Base-by-base conservation (phyloP, 1,284 basidiomycete species). In the Dichomitus squalens region DNA sequence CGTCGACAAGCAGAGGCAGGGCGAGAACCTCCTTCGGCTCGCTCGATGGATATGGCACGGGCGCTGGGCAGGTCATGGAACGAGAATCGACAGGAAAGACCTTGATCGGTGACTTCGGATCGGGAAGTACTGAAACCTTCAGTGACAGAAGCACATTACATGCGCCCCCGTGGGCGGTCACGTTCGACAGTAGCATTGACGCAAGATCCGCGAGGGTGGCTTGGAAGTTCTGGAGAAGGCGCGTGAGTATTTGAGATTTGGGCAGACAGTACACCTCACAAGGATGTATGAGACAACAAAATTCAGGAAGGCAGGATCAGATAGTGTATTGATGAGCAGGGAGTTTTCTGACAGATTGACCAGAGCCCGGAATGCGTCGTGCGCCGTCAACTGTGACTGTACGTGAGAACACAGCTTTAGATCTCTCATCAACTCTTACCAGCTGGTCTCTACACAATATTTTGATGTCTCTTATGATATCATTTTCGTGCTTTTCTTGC, bases 151-250 rank as follows among this genome's bases (percentile, higher is more conserved):
- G 75, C 1, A 80, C 73, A 3, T 85, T 77, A 61, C 90, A 89
- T 49, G 92, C 83, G 0, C 82, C 76, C 4, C 93, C 81, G 52
- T 93, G 87, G 12, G 92, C 85, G 14, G 95, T 94, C 41, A 98
- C 79, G 74, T 99, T 99, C 18, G 96, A 98, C 6, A 99, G 82
- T 1, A 99, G 82, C 97, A 99, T 99, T 31, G 93, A 87, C 1
- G 95, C 95, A 9, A 98, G 84, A 76, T 98, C 96, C 31, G 95
- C 94, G 18, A 98, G 86, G 52, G 93, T 86, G 4, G 96, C 90
- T 60, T 91, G 85, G 6, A 92, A 89, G 74, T 96, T 91, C 95
- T 97, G 65, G 6, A 18, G 16, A n/a, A 34, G 11, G 9, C 35
- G 31, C 48, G 29, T 35, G 8, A 59, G 18, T 40, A 36, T 21